A percentile compares a stretch with the other conserved stretches of the same genome.
phyloP scores from a whole-genome alignment of 2,329 filamentous ascomycete genomes.

The Lachnellula occidentalis region DNA sequence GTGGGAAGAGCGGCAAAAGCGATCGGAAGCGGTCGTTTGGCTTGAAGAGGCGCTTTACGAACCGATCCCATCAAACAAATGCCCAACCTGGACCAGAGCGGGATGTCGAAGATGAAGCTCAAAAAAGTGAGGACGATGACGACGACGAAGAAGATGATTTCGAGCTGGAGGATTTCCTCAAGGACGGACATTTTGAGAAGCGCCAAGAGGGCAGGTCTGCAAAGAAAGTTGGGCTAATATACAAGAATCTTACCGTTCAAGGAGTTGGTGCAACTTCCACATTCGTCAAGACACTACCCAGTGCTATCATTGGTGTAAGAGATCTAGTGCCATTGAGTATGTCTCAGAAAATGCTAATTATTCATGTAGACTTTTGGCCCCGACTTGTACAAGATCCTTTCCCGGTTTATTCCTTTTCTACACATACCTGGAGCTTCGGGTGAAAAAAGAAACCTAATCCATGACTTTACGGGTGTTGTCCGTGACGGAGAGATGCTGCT shows the following conservation, averaged over 20 bases:
- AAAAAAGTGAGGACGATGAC: slow-evolving; percentile 24
- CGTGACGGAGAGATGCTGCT: slow-evolving; percentile 68
- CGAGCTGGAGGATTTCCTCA: slow-evolving; percentile 64
- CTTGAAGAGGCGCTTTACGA: slow-evolving; percentile 10
- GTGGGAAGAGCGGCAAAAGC: background rate
- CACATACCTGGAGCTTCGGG: slow-evolving; percentile 20
- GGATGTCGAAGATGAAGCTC: slow-evolving; percentile 24
- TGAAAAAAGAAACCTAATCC: slow-evolving; percentile 42
- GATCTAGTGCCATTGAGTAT: background rate
- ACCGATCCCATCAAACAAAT: slow-evolving; percentile 12
- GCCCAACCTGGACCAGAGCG: slow-evolving; percentile 13
- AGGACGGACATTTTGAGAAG: slow-evolving; percentile 71
- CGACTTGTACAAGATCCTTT: slow-evolving; percentile 63
- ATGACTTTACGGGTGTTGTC: slow-evolving; percentile 63
- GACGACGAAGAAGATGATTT: slow-evolving; percentile 56
- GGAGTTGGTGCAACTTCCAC: slow-evolving; percentile 61
- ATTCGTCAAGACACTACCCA: slow-evolving; percentile 67
- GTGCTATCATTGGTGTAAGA: slow-evolving; percentile 59
- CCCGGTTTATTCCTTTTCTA: slow-evolving; percentile 24
- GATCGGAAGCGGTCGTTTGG: background rate
- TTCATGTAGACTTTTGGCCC: slow-evolving; percentile 61
- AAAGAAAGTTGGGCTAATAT: slow-evolving; percentile 74
- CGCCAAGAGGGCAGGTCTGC: slow-evolving; percentile 60
- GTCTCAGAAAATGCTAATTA: background rate
- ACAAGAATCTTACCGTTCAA: slow-evolving; percentile 70